A percentile compares a stretch with the other conserved stretches of the same genome.
Conservation (phyloP, 371 early-diverging fungal genomes). For the Rhizopus arrhizus region DNA sequence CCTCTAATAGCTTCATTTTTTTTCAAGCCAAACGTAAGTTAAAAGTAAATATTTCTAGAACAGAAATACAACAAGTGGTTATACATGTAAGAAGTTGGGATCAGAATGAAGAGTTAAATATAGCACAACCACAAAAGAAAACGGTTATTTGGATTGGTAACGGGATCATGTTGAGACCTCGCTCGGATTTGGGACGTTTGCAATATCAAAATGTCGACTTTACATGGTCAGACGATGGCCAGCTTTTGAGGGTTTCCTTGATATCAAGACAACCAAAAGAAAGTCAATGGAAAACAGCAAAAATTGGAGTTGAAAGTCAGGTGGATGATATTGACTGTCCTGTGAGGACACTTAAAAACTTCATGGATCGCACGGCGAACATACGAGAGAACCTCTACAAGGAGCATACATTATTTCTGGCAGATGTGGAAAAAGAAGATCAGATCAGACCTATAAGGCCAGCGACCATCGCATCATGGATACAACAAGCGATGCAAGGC, state of each 20-base stretch:
- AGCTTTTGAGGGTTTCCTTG: background rate
- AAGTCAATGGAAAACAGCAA: background rate
- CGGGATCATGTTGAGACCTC: slow-evolving; percentile 1
- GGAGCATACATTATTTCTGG: slow-evolving; percentile 8
- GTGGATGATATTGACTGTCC: background rate
- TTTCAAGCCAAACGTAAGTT: slow-evolving; percentile 5
- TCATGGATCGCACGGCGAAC: background rate
- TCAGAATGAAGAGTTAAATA: background rate
- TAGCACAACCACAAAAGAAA: slow-evolving; percentile 7
- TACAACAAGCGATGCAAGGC: slow-evolving; percentile 1
- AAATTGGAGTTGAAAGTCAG: background rate
- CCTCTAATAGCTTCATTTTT: background rate
- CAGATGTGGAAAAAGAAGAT: background rate
- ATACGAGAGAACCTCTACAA: background rate
- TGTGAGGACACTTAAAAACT: background rate
- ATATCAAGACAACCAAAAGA: slow-evolving; percentile 7
- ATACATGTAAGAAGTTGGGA: background rate
- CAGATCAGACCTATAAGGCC: background rate
- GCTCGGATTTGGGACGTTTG: background rate
- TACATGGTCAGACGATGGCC: background rate
- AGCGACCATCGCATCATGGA: slow-evolving; percentile 6
- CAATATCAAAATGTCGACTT: background rate
- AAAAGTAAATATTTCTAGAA: background rate
- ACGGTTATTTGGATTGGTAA: background rate
- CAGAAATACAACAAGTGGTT: background rate